phyloP scores from a whole-genome alignment of 2,329 filamentous ascomycete species.

The Cytospora paraplurivora region DNA sequence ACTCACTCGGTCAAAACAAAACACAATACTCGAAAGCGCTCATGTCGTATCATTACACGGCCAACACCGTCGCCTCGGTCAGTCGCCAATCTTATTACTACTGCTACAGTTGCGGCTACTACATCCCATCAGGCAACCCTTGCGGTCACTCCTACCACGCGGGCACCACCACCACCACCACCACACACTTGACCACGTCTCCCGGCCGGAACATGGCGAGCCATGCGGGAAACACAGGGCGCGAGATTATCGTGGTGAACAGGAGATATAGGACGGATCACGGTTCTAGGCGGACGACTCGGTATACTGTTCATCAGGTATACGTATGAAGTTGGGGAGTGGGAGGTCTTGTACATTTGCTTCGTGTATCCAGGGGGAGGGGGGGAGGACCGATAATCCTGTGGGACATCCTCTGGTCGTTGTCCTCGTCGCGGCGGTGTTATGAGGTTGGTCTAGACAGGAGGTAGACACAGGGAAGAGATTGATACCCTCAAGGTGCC shows the following conservation, averaged over 20 bases:
- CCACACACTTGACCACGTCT: background rate
- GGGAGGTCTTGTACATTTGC: too few species aligned
- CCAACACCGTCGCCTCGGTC: slow-evolving; percentile 1
- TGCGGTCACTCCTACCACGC: slow-evolving; percentile 21
- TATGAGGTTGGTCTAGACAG: background rate
- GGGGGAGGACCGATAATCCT: too few species aligned
- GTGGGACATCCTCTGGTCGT: too few species aligned
- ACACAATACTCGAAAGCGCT: background rate
- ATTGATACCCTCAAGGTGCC: rapidly evolving
- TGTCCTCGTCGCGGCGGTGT: too few species aligned
- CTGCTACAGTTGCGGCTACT: slow-evolving; percentile 17
- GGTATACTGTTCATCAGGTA: slow-evolving; percentile 5
- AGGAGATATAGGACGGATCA: slow-evolving; percentile 1
- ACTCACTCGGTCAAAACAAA: too few species aligned
- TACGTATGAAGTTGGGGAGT: background rate
- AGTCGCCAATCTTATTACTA: slow-evolving; percentile 15
- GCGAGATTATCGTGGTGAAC: slow-evolving; percentile 9
- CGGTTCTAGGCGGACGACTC: slow-evolving; percentile 14
- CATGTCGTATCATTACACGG: background rate
- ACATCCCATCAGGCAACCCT: slow-evolving; percentile 23
- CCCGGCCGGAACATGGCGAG: background rate
- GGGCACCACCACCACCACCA: background rate
- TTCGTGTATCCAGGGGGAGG: too few species aligned
- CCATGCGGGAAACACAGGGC: background rate
- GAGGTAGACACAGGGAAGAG: too few species aligned